Evolutionary conservation across 2,329 filamentous ascomycete genomes (phyloP), one percentile per base, ranked within the genome.

Genomic region (Pseudocercospora pini-densiflorae): DNA sequence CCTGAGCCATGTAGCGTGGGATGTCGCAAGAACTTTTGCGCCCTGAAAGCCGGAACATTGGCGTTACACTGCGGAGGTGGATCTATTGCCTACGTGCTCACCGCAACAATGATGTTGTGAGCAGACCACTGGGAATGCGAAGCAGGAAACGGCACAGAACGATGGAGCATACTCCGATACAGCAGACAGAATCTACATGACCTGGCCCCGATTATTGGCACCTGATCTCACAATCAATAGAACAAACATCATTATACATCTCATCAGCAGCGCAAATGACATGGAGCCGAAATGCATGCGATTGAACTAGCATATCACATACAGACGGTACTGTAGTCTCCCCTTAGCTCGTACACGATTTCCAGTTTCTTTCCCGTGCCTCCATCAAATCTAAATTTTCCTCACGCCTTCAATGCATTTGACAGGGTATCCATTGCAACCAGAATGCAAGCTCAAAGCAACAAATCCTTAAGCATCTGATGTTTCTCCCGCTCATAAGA

Each of bases 21-120:
- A 61, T 23, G 57, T 64, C 19, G 45, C 59, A 47, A 53, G 51
- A 55, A 53, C 58, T 8, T 64, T 64, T 14, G 45, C 33, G 40
- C 43, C 57, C 62, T 21, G 60, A 33, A 57, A n/a, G n/a, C n/a
- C n/a, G n/a, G n/a, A n/a, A n/a, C n/a, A n/a, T n/a, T n/a, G n/a
- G n/a, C 33, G 31, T 58, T 58, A 19, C 31, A 58, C 55, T 19
- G 55, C 55, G 24, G 10, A 7, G 2, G 19, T 58, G 55, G 19
- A 21, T 23, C 27, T 3, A 40, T 58, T 14, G 31, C 33, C 55
- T 58, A 24, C 55, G n/a, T 40, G 9, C 31, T 58, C 55, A 31
- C 51, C 23, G 51, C 51, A 31, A 55, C 24, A 55, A 23, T 23
- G 47, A 51, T 51, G 19, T 14, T 51, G 19, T 14, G 19, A 23